phyloP scores from a whole-genome alignment of 805 yeast genomes.

The Candida jianshihensis region DNA sequence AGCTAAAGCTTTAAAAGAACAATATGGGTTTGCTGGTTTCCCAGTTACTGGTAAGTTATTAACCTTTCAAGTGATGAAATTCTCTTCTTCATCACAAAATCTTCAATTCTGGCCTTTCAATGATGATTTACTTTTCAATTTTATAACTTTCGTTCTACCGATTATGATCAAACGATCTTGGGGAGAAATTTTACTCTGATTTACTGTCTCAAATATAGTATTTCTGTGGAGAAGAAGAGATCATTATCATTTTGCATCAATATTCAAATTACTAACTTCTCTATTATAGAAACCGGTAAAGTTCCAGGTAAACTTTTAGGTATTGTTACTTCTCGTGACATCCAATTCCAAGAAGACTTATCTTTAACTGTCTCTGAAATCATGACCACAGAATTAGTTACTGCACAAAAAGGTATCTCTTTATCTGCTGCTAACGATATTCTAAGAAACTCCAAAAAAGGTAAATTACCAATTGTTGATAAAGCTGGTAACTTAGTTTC shows the following conservation, averaged over 20 bases:
- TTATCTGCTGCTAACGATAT: conserved; percentile 84
- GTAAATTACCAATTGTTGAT: conserved; percentile 94
- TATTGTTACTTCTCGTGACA: conserved; percentile 94
- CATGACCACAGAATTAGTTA: conserved; percentile 85
- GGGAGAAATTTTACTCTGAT: conserved; percentile 57
- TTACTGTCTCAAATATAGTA: conserved; percentile 2
- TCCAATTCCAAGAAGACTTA: conserved; percentile 84
- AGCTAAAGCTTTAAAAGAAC: conserved; percentile 60
- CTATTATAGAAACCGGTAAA: conserved; percentile 64
- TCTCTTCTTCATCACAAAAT: not conserved
- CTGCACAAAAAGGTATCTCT: conserved; percentile 77
- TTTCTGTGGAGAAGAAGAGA: not conserved
- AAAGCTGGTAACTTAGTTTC: conserved; percentile 68
- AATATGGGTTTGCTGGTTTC: conserved; percentile 92
- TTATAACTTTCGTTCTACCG: conserved; percentile 99
- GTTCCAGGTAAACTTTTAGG: conserved; percentile 89
- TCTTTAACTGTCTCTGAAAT: conserved; percentile 57
- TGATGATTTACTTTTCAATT: conserved; percentile 47
- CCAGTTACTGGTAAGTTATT: conserved; percentile 99
- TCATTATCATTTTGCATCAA: conserved; percentile 1
- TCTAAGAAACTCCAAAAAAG: conserved; percentile 89
- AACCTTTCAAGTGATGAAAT: too few species aligned
- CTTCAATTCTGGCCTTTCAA: conserved; percentile 8
- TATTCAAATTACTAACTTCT: conserved; percentile 12
- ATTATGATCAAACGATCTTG: conserved; percentile 94